Conservation (phyloP, 2,329 filamentous ascomycete genomes). For the Penicillium expansum region DNA sequence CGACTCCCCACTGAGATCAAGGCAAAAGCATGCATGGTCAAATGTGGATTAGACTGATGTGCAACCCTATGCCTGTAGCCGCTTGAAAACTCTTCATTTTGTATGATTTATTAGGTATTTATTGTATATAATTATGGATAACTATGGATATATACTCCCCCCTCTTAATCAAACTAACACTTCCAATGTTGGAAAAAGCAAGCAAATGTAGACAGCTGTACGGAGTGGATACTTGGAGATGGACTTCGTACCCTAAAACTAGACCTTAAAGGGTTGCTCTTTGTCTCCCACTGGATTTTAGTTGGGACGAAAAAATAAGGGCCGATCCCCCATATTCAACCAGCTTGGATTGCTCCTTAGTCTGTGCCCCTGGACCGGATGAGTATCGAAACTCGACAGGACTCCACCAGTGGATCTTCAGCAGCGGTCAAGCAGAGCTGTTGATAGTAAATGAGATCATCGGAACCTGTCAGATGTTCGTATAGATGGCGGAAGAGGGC, state of each 20-base stretch:
- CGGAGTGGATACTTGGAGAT: neutral
- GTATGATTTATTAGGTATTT: neutral
- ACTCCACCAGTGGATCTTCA: slow-evolving; percentile 12
- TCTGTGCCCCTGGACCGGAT: slow-evolving; percentile 21
- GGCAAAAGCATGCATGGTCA: slow-evolving; percentile 31
- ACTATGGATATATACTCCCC: neutral
- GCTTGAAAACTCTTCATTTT: neutral
- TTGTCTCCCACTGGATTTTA: slow-evolving; percentile 5
- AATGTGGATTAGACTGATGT: slow-evolving; percentile 29
- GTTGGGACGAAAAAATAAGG: slow-evolving; percentile 11
- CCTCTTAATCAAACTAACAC: no score
- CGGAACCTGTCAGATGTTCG: slow-evolving; percentile 4
- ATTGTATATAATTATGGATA: neutral
- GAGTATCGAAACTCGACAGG: slow-evolving; percentile 10
- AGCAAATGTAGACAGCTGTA: neutral
- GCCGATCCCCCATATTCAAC: slow-evolving; percentile 18
- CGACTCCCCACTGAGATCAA: slow-evolving; percentile 37
- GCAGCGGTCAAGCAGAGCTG: slow-evolving; percentile 11
- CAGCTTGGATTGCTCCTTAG: slow-evolving; percentile 24
- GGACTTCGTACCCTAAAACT: neutral
- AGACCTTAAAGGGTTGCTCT: neutral
- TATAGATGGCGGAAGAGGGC: neutral
- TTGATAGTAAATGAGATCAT: neutral
- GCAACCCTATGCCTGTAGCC: slow-evolving; percentile 20
- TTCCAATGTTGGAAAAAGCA: neutral